Percentiles rank a stretch among this genome's conserved stretches.
phyloP scores from a whole-genome alignment of 192 early-diverging fungal genomes.

The Podila minutissima region DNA sequence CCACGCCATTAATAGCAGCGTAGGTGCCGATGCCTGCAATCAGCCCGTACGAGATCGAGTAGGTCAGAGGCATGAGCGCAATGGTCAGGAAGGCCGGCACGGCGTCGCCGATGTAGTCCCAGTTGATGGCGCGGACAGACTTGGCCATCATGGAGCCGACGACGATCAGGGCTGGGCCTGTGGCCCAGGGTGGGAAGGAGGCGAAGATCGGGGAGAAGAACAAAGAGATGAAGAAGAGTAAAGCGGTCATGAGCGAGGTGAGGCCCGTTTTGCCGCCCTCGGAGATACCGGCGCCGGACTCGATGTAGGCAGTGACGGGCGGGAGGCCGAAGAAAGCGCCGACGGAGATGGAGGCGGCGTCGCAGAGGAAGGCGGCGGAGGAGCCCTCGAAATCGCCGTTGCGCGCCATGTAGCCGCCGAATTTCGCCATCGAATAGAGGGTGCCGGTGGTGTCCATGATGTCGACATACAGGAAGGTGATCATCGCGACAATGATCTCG shows the following conservation, averaged over 20 bases:
- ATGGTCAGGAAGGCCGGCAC: slow-evolving; percentile 85
- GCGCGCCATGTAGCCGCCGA: slow-evolving; percentile 74
- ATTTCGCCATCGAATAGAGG: slow-evolving; percentile 83
- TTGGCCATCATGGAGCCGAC: slow-evolving; percentile 86
- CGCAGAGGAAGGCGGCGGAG: slow-evolving; percentile 74
- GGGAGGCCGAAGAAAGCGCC: slow-evolving; percentile 76
- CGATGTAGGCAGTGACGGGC: slow-evolving; percentile 79
- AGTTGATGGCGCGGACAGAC: slow-evolving; percentile 76
- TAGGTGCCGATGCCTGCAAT: slow-evolving; percentile 82
- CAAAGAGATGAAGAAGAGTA: slow-evolving; percentile 79
- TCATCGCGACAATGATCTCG: slow-evolving; percentile 79
- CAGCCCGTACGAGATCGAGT: slow-evolving; percentile 84
- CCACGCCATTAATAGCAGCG: slow-evolving; percentile 71
- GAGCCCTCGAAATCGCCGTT: slow-evolving; percentile 82
- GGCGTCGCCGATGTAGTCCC: slow-evolving; percentile 79
- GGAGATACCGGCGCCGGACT: slow-evolving; percentile 82
- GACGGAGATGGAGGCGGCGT: slow-evolving; percentile 70
- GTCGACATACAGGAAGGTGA: slow-evolving; percentile 86
- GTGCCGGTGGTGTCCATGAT: slow-evolving; percentile 86
- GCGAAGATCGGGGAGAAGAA: slow-evolving; percentile 90
- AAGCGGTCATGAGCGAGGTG: slow-evolving; percentile 70
- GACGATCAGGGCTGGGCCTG: slow-evolving; percentile 81
- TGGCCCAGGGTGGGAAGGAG: slow-evolving; percentile 86
- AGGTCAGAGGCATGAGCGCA: slow-evolving; percentile 81
- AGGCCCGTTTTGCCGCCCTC: slow-evolving; percentile 84